Evolutionary conservation across 257 asterid genomes (phyloP).

Genomic region (Craterostigma plantagineum): DNA sequence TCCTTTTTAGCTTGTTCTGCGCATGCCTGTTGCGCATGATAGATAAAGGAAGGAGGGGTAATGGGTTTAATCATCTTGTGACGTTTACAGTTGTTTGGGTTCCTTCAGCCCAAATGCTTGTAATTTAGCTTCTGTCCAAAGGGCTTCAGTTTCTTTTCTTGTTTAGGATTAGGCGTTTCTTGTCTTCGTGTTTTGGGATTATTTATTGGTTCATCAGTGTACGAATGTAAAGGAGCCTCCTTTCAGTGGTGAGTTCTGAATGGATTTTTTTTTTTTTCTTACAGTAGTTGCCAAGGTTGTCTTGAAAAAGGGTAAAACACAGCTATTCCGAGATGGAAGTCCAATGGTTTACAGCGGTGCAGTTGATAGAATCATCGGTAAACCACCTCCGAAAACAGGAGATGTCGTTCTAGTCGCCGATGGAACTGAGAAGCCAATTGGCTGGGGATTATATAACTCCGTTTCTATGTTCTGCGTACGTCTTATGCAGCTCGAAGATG

Average conservation of each 20-base stretch:
- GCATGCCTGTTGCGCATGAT: background rate
- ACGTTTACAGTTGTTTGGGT: too few species aligned
- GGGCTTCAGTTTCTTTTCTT: too few species aligned
- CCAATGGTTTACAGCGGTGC: conserved; percentile 98
- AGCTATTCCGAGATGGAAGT: conserved; percentile 70
- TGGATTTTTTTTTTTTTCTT: conserved; percentile 2
- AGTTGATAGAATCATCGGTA: conserved; percentile 73
- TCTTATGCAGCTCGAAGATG: conserved; percentile 86
- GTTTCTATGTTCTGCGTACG: conserved; percentile 93
- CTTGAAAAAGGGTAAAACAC: conserved; percentile 80
- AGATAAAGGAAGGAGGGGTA: too few species aligned
- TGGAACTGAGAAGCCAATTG: conserved; percentile 77
- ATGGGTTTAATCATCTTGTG: background rate
- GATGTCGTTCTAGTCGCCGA: conserved; percentile 80
- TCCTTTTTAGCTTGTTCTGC: too few species aligned
- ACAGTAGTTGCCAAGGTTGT: conserved; percentile 54
- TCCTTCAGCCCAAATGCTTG: too few species aligned
- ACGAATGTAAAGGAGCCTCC: background rate
- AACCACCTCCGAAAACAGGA: conserved; percentile 84
- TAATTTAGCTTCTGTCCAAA: too few species aligned
- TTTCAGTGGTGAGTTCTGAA: background rate
- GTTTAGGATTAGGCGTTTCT: too few species aligned
- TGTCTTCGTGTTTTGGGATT: too few species aligned
- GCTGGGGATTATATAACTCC: conserved; percentile 91
- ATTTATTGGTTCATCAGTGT: background rate